Percentiles rank a stretch among this genome's conserved stretches.
Conservation (phyloP, 805 yeast genomes). For the Candida nemodendra region DNA sequence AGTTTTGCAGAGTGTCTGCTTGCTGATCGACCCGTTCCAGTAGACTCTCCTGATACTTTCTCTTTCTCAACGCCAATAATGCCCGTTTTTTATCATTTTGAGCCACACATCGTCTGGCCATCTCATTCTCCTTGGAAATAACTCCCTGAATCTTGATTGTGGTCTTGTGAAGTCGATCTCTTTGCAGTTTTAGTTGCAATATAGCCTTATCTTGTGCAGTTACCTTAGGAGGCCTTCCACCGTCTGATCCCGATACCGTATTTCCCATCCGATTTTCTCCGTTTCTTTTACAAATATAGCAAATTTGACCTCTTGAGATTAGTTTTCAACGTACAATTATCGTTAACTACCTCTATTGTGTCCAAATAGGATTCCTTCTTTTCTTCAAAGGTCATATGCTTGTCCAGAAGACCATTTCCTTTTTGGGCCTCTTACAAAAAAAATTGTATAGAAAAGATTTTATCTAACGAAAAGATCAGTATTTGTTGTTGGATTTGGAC, state of each 20-base stretch:
- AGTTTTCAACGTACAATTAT: too few species aligned
- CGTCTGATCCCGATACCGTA: slow-evolving; percentile 20
- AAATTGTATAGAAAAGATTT: too few species aligned
- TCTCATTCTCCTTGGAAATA: slow-evolving; percentile 56
- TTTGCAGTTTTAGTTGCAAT: slow-evolving; percentile 79
- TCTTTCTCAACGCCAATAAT: slow-evolving; percentile 65
- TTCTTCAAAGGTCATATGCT: slow-evolving; percentile 1
- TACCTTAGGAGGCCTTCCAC: slow-evolving; percentile 52
- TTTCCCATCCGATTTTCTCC: too few species aligned
- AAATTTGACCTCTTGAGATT: too few species aligned
- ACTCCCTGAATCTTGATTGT: slow-evolving; percentile 57
- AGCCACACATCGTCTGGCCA: slow-evolving; percentile 56
- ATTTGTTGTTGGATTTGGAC: too few species aligned
- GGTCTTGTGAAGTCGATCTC: slow-evolving; percentile 80
- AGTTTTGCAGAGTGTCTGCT: slow-evolving; percentile 71
- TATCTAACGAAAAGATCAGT: too few species aligned
- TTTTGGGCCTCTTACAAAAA: background rate
- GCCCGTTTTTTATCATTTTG: slow-evolving; percentile 60
- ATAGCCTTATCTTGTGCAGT: slow-evolving; percentile 86
- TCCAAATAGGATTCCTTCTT: too few species aligned
- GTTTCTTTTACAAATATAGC: too few species aligned
- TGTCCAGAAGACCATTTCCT: background rate
- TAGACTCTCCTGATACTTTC: slow-evolving; percentile 79
- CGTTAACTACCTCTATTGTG: too few species aligned
- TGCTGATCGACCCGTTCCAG: slow-evolving; percentile 73